Evolutionary conservation across 345 rosid species (phyloP), one percentile per base, ranked within the genome.

Genomic region (Ailanthus altissimus): DNA sequence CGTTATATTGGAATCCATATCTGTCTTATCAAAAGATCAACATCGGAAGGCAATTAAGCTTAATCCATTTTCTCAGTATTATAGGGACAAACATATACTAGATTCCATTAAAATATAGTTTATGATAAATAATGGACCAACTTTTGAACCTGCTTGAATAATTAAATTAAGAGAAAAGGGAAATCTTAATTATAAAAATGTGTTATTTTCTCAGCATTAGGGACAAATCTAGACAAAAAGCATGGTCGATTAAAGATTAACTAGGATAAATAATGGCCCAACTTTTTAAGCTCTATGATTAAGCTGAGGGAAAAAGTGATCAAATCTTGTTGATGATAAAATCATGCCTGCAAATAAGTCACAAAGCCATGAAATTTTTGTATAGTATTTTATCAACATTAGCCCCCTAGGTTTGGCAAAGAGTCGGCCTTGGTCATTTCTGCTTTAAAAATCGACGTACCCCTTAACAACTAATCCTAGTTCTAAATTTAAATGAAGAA

Each of bases 251-350:
- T 25, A 73, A 49, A 61, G 59, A 47, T 74, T 61, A 74, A 38
- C 20, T 47, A 5, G 56, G 47, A 62, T 74, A 61, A 18, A 74
- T 62, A 32, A 74, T 74, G 77, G 77, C 32, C 59, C 69, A 62
- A 32, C 77, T 74, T 74, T 47, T 32, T 42, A 61, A 74, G 77
- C 69, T 74, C 23, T n/a, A 73, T 73, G 38, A 73, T 73, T 73
- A 59, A 60, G 45, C 16, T 20, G 61, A 4, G 14, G 69, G 58
- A 23, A 74, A 74, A 61, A 47, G 68, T 32, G 38, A 45, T 40
- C 32, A 61, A 43, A 28, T 26, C 32, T 67, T 25, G 26, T 73
- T 47, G 42, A 46, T 45, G 58, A 59, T 60, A 18, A 43, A 38
- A 23, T 20, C 76, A 13, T 59, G 42, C 54, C 10, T 40, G 51